Base-by-base conservation (phyloP, 371 early-diverging fungal genomes). In the Mucor indicus region DNA sequence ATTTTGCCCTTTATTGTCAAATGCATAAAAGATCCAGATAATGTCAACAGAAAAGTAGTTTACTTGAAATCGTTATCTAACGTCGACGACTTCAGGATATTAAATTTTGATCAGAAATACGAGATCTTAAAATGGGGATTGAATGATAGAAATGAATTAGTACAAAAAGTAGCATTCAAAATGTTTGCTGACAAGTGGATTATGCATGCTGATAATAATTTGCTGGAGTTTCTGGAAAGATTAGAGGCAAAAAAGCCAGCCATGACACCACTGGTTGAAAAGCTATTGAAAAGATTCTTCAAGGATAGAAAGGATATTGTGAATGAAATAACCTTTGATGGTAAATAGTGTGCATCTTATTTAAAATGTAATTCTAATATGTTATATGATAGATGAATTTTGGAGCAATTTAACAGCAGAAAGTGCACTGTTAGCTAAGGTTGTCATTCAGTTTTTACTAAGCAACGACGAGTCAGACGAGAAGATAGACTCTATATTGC, bases 161-260 rank as follows among this genome's bases (percentile, higher is more conserved):
- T 94, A 7, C 72, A 79, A 43, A 82, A 84, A 41, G 88, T 90
- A 10, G 87, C 86, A 29, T 70, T 79, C 27, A 79, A 79, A 24
- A 77, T 93, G 84, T 58, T 93, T 7, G 64, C 85, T 12, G 83
- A 78, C 15, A 73, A 75, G 42, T 93, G 94, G 94, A 81, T 93
- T 37, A 57, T 76, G 16, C 83, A 85, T 44, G 85, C 87, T 10
- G 82, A 78, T 35, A 69, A 89, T 53, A 84, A 91, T 46, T 52
- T 94, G 25, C 46, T 92, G 37, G 86, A 90, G 80, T 82, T 94
- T 48, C 64, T 93, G 25, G 81, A 88, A 30, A 72, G 86, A n/a
- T 70, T 94, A 48, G 91, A 92, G 64, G 89, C 92, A 2, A 78
- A 88, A 43, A 75, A 84, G 9, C 35, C 5, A 39, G 82, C 85